These are phyloP conservation scores for Sordariomycetes sp. DNA, from an alignment of 2,329 filamentous ascomycete genomes.

Conservation along the genomic window DNA sequence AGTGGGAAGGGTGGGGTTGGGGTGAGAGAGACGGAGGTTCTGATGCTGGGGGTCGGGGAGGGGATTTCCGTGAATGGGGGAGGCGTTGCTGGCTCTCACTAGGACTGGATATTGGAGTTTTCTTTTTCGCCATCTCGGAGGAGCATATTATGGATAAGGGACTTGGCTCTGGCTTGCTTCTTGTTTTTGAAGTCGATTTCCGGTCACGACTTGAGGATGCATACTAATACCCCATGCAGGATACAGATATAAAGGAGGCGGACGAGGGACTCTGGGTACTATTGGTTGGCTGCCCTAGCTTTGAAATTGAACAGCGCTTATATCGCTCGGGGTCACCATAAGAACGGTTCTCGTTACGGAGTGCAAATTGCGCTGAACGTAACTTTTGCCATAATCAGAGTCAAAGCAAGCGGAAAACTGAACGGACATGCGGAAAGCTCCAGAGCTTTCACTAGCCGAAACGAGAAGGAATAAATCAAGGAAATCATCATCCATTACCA, in stretches of 20 bases:
- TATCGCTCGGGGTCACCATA: too few species aligned
- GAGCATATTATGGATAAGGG: neutral
- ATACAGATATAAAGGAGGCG: neutral
- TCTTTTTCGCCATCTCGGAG: neutral
- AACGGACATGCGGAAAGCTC: neutral
- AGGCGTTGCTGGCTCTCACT: slow-evolving; percentile 14
- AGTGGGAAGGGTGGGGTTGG: slow-evolving; percentile 5
- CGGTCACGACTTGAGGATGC: too few species aligned
- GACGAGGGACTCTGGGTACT: neutral
- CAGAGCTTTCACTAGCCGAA: neutral
- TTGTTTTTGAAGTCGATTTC: neutral
- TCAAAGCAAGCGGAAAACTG: neutral
- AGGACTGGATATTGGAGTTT: slow-evolving; percentile 3
- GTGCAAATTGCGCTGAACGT: neutral
- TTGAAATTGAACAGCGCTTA: too few species aligned
- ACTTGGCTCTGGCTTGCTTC: neutral
- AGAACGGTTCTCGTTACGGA: too few species aligned
- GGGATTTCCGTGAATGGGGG: slow-evolving; percentile 29
- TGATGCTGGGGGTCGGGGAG: slow-evolving; percentile 29
- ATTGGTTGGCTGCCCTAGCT: neutral
- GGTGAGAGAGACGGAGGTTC: slow-evolving; percentile 22
- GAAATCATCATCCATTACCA: neutral
- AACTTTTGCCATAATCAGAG: neutral
- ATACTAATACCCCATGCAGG: too few species aligned
- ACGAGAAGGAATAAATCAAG: neutral